These are phyloP conservation scores for Nepenthes alata DNA, from an alignment of 179 eudicot species.

Conservation along the genomic window DNA sequence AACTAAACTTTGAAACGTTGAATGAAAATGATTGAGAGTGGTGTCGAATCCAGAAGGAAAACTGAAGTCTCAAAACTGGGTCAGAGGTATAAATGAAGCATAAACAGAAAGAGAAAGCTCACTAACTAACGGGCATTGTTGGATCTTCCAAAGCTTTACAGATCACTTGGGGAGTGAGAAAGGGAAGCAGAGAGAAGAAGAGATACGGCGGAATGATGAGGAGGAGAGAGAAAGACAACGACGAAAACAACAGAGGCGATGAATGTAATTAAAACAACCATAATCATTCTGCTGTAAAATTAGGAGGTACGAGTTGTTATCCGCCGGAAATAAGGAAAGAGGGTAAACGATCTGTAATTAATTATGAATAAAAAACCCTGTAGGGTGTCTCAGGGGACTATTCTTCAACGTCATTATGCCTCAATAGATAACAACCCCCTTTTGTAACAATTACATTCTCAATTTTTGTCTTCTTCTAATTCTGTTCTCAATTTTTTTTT, in stretches of 20 bases:
- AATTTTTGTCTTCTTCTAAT: too few species aligned
- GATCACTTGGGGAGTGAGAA: neutral
- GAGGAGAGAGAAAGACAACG: neutral
- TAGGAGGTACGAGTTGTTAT: too few species aligned
- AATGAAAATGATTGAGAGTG: neutral
- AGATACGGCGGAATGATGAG: neutral
- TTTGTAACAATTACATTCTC: too few species aligned
- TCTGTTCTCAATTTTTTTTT: too few species aligned
- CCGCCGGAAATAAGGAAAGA: too few species aligned
- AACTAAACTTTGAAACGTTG: constrained; percentile 6
- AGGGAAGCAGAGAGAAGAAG: neutral
- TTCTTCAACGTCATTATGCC: too few species aligned
- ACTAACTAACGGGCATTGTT: constrained; percentile 13
- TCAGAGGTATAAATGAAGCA: neutral
- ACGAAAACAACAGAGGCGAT: neutral
- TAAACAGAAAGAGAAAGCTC: neutral
- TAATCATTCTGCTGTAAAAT: too few species aligned
- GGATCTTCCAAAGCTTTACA: constrained; percentile 10
- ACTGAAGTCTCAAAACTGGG: neutral
- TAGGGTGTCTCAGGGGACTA: too few species aligned
- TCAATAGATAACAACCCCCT: too few species aligned
- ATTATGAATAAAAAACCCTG: too few species aligned
- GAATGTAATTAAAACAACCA: too few species aligned
- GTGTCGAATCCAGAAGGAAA: constrained; percentile 5
- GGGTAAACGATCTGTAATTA: too few species aligned